A percentile compares a stretch with the other conserved stretches of the same genome.
These are phyloP conservation scores for Malassezia yamatoensis DNA, from an alignment of 1,284 basidiomycete species.

Conservation along the genomic window DNA sequence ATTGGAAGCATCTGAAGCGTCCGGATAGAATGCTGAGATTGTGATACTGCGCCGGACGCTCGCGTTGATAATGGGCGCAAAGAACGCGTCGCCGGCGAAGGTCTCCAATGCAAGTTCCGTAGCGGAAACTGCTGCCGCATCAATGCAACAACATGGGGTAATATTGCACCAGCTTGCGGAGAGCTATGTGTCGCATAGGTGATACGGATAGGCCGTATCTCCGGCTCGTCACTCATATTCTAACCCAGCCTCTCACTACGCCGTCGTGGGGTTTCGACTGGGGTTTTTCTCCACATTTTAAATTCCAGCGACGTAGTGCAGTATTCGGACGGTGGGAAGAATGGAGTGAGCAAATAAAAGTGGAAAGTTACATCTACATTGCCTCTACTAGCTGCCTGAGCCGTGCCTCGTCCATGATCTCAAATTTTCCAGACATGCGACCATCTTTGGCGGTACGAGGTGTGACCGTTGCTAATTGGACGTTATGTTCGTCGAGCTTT, in stretches of 20 bases:
- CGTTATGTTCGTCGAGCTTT: conserved; percentile 93
- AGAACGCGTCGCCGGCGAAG: conserved; percentile 5
- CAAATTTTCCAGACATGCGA: conserved; percentile 37
- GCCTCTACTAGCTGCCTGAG: conserved; percentile 41
- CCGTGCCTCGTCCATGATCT: conserved; percentile 37
- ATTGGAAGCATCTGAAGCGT: conserved; percentile 7
- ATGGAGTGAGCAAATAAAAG: neutral
- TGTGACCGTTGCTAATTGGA: conserved; percentile 68
- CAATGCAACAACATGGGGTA: conserved; percentile 25
- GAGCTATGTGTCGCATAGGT: conserved; percentile 38
- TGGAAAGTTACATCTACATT: conserved; percentile 26
- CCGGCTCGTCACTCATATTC: neutral
- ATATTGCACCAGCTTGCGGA: conserved; percentile 27
- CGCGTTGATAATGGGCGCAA: neutral
- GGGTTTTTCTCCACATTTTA: too few relatives aligned
- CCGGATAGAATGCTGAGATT: conserved; percentile 5
- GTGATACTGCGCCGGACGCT: neutral
- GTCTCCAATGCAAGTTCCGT: conserved; percentile 44
- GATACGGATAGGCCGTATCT: conserved; percentile 22
- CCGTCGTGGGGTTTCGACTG: neutral
- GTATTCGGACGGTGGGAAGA: neutral
- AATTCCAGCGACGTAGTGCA: too few relatives aligned
- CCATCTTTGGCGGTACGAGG: conserved; percentile 37
- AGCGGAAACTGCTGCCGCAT: conserved; percentile 39
- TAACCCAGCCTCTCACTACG: neutral